Percentiles rank a stretch among this genome's conserved stretches.
Conservation (phyloP, 2,329 filamentous ascomycete genomes). For the Fusarium foetens region DNA sequence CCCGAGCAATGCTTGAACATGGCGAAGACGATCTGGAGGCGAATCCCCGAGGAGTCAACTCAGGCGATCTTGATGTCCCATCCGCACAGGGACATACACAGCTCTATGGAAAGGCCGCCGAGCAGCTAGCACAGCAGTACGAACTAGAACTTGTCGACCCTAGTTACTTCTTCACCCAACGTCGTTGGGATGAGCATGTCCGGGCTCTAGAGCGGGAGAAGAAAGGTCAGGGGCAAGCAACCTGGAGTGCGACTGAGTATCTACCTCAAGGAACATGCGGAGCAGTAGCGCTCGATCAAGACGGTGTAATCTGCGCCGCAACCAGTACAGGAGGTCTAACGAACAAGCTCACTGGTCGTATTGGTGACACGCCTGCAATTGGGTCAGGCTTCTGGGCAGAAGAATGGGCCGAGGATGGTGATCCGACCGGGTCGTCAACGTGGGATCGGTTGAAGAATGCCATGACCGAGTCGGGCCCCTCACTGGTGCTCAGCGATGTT, state of each 20-base stretch:
- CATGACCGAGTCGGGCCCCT: constrained; percentile 18
- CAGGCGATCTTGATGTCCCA: constrained; percentile 54
- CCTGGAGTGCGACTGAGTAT: constrained; percentile 71
- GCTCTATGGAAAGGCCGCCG: constrained; percentile 73
- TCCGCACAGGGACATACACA: constrained; percentile 76
- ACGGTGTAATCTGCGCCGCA: constrained; percentile 76
- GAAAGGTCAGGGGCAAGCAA: constrained; percentile 52
- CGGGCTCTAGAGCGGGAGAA: constrained; percentile 65
- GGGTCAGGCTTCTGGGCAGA: constrained; percentile 93
- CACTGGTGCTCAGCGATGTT: constrained; percentile 45
- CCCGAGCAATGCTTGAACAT: constrained; percentile 74
- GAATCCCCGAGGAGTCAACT: constrained; percentile 9
- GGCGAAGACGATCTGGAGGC: constrained; percentile 69
- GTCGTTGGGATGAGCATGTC: constrained; percentile 81
- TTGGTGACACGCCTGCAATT: constrained; percentile 86
- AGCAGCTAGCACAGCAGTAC: constrained; percentile 73
- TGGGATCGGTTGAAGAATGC: constrained; percentile 30
- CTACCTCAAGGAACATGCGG: constrained; percentile 87
- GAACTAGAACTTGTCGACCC: constrained; percentile 76
- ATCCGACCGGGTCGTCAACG: constrained; percentile 40
- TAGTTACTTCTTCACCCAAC: constrained; percentile 81
- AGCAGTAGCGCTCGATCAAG: constrained; percentile 81
- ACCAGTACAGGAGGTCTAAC: constrained; percentile 82
- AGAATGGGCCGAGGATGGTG: constrained; percentile 71
- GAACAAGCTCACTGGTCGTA: constrained; percentile 85